Conservation (phyloP, 192 early-diverging fungal species). For the Coemansia sp. region DNA sequence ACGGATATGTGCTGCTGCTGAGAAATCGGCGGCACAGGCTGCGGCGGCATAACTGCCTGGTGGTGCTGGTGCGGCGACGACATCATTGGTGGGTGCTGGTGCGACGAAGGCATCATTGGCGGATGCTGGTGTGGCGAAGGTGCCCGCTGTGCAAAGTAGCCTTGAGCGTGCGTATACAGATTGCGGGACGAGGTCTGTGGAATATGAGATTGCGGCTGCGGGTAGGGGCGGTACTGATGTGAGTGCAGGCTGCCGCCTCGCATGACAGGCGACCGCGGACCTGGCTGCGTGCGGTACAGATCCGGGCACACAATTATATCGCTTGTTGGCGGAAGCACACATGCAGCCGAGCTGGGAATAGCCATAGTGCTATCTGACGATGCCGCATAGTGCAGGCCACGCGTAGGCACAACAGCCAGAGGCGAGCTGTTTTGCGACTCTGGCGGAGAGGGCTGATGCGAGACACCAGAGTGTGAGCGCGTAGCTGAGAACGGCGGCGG, state of each 20-base stretch:
- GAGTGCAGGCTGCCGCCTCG: slow-evolving; percentile 5
- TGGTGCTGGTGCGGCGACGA: slow-evolving; percentile 8
- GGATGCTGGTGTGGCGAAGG: slow-evolving; percentile 11
- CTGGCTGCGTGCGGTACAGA: slow-evolving; percentile 9
- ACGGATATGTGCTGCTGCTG: slow-evolving; percentile 13
- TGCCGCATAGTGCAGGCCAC: slow-evolving; percentile 5
- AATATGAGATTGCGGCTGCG: slow-evolving; percentile 4
- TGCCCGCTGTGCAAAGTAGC: slow-evolving; percentile 23
- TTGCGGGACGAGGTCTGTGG: slow-evolving; percentile 20
- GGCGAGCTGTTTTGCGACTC: slow-evolving; percentile 35
- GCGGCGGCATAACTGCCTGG: not conserved
- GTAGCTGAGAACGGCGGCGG: slow-evolving; percentile 38
- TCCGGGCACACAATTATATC: slow-evolving; percentile 16
- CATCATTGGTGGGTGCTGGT: slow-evolving; percentile 7
- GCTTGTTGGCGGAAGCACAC: slow-evolving; percentile 15
- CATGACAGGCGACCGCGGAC: slow-evolving; percentile 21
- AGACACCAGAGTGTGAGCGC: slow-evolving; percentile 23
- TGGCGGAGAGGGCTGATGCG: slow-evolving; percentile 37
- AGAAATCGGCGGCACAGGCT: slow-evolving; percentile 3
- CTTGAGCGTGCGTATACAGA: slow-evolving; percentile 28
- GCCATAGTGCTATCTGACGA: slow-evolving; percentile 9
- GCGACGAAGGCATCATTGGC: slow-evolving; percentile 1
- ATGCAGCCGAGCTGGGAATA: slow-evolving; percentile 9
- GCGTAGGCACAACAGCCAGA: slow-evolving; percentile 6
- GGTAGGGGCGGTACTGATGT: slow-evolving; percentile 23